Evolutionary conservation across 352 stramenopile genomes (phyloP).

Genomic region (Globisporangium acanthophoron): DNA sequence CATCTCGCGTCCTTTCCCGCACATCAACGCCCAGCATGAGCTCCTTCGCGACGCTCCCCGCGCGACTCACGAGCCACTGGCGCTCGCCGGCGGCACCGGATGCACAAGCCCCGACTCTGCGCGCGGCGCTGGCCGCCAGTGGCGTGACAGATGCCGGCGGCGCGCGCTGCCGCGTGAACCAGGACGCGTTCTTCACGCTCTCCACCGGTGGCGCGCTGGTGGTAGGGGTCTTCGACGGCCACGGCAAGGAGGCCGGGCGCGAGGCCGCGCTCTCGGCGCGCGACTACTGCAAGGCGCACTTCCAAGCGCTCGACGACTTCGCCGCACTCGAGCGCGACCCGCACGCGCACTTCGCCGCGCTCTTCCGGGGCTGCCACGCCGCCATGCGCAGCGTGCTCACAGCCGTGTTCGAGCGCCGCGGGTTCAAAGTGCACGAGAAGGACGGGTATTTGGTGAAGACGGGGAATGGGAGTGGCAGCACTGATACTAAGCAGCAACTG

Average conservation of each 20-base stretch:
- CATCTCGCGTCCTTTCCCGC: neutral
- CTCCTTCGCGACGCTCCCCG: constrained; percentile 8
- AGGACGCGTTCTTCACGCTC: constrained; percentile 86
- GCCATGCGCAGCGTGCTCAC: constrained; percentile 59
- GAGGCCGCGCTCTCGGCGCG: constrained; percentile 59
- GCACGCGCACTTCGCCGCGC: constrained; percentile 31
- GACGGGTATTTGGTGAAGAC: constrained; percentile 61
- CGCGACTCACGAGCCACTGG: constrained; percentile 1
- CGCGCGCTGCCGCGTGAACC: constrained; percentile 63
- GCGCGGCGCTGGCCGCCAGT: constrained; percentile 27
- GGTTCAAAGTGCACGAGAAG: constrained; percentile 55
- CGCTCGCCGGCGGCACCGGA: neutral
- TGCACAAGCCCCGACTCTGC: no score
- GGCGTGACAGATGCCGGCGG: constrained; percentile 55
- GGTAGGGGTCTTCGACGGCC: constrained; percentile 82
- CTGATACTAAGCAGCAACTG: neutral
- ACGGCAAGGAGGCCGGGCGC: constrained; percentile 71
- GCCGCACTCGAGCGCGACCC: constrained; percentile 45
- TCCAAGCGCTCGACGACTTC: constrained; percentile 49
- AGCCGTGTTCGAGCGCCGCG: constrained; percentile 48
- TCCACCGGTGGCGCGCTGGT: constrained; percentile 41
- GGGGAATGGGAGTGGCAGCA: constrained; percentile 4
- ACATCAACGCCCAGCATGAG: neutral
- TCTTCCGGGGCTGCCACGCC: constrained; percentile 61
- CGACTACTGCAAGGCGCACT: constrained; percentile 58